Percentiles rank a stretch among this genome's conserved stretches.
These are phyloP conservation scores for Fraxinus angustifolia DNA, from an alignment of 305 asterid species.

Conservation along the genomic window DNA sequence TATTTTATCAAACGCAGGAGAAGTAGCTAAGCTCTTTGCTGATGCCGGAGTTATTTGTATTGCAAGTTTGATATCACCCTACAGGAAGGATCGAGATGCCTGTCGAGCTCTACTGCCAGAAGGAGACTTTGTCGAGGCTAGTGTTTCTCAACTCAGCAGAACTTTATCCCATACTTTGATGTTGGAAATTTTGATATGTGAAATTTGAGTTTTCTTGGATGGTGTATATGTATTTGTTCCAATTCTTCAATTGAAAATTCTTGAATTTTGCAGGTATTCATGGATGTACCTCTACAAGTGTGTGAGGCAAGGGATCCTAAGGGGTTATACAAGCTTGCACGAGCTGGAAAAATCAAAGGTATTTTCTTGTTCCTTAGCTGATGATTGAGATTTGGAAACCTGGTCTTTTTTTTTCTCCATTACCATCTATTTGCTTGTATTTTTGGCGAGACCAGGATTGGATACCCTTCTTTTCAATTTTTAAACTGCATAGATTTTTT, in stretches of 20 bases:
- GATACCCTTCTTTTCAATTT: neutral
- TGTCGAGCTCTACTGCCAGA: conserved; percentile 76
- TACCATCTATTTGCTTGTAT: neutral
- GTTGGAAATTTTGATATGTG: conserved; percentile 11
- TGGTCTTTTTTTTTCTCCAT: conserved; percentile 4
- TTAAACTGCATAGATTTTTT: neutral
- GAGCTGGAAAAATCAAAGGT: conserved; percentile 95
- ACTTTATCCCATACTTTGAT: neutral
- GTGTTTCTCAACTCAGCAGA: conserved; percentile 4
- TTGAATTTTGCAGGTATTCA: conserved; percentile 54
- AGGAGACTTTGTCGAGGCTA: conserved; percentile 92
- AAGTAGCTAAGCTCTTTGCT: conserved; percentile 96
- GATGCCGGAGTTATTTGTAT: conserved; percentile 97
- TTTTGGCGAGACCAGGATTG: neutral
- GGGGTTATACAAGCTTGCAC: conserved; percentile 91
- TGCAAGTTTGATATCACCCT: conserved; percentile 96
- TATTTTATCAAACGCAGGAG: conserved; percentile 47
- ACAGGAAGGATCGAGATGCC: conserved; percentile 86
- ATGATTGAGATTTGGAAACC: conserved; percentile 15
- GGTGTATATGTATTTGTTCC: neutral
- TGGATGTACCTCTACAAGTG: conserved; percentile 79
- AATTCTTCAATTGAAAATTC: neutral
- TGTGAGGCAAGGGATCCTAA: conserved; percentile 94
- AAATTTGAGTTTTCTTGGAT: neutral
- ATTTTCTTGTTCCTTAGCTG: conserved; percentile 8